These are phyloP conservation scores for Glomus cerebriforme DNA, from an alignment of 192 early-diverging fungal species.

Conservation along the genomic window DNA sequence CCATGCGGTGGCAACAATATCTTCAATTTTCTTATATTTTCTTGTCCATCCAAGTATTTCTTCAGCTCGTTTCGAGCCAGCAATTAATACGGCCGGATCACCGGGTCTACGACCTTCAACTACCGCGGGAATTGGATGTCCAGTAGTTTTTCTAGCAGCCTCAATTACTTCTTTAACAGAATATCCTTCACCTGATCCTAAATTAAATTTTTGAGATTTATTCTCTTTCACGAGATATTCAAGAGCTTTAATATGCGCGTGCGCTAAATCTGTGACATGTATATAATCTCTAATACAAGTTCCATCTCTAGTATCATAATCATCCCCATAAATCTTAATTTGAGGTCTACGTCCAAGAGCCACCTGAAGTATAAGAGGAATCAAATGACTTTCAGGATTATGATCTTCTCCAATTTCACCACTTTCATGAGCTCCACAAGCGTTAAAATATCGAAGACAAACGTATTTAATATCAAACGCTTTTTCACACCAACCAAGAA, in stretches of 20 bases:
- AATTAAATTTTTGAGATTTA: constrained; percentile 75
- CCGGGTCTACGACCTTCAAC: constrained; percentile 71
- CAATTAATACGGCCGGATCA: constrained; percentile 85
- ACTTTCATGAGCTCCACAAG: constrained; percentile 89
- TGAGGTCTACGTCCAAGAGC: constrained; percentile 82
- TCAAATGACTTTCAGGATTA: constrained; percentile 87
- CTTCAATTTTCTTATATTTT: constrained; percentile 42
- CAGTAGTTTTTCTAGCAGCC: constrained; percentile 78
- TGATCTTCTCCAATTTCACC: constrained; percentile 94
- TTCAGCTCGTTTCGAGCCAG: constrained; percentile 57
- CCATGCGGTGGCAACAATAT: constrained; percentile 37
- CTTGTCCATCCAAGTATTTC: constrained; percentile 43
- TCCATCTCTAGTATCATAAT: constrained; percentile 93
- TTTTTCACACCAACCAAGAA: constrained; percentile 55
- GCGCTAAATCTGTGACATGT: constrained; percentile 91
- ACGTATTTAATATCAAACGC: constrained; percentile 46
- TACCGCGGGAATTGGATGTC: constrained; percentile 74
- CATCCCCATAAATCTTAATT: constrained; percentile 88
- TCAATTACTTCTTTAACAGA: constrained; percentile 91
- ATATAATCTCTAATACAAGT: constrained; percentile 96
- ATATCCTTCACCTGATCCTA: constrained; percentile 88
- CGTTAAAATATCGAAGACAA: constrained; percentile 94
- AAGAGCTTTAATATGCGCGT: constrained; percentile 86
- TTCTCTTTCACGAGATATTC: constrained; percentile 33
- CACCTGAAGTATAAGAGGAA: constrained; percentile 91